A percentile compares a stretch with the other conserved stretches of the same genome.
Conservation (phyloP, 2,329 filamentous ascomycete species). For the Sporothrix mexicana region DNA sequence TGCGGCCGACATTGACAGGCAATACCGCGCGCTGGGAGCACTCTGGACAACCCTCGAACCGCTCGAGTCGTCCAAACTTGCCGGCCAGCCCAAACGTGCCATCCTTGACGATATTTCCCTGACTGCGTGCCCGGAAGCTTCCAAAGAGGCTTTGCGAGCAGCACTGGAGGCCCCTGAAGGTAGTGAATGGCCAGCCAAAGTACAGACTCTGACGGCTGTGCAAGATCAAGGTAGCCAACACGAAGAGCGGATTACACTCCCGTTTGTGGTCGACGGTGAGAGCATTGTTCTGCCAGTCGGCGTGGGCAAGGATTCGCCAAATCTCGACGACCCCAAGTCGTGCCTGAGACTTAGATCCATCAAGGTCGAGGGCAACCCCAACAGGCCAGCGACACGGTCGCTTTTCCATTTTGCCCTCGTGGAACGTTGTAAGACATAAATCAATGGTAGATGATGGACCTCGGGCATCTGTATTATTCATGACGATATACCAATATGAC, state of each 20-base stretch:
- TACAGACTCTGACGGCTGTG: constrained; percentile 35
- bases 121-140: constrained; percentile 33
- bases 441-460: too few relatives aligned
- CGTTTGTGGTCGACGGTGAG: constrained; percentile 30
- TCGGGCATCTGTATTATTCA: too few relatives aligned
- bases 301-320: neutral
- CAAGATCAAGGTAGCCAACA: neutral
- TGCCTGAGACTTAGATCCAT: constrained; percentile 43
- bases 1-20: constrained; percentile 59
- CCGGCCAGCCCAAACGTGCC: constrained; percentile 43
- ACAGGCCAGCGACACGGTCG: too few relatives aligned
- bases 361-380: constrained; percentile 45
- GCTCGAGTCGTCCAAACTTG: neutral
- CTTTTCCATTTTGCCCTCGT: constrained; percentile 21
- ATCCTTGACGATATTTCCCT: constrained; percentile 48
- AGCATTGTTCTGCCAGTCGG: constrained; percentile 38
- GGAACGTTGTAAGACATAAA: constrained; percentile 4
- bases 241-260: constrained; percentile 28
- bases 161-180: neutral
- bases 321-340: neutral
- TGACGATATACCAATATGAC: too few relatives aligned
- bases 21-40: constrained; percentile 65
- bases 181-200: neutral
- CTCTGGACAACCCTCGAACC: constrained; percentile 62
- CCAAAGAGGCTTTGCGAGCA: constrained; percentile 25